These are phyloP conservation scores for Phallus indusiatus DNA, from an alignment of 768 basidiomycete species.

Conservation along the genomic window DNA sequence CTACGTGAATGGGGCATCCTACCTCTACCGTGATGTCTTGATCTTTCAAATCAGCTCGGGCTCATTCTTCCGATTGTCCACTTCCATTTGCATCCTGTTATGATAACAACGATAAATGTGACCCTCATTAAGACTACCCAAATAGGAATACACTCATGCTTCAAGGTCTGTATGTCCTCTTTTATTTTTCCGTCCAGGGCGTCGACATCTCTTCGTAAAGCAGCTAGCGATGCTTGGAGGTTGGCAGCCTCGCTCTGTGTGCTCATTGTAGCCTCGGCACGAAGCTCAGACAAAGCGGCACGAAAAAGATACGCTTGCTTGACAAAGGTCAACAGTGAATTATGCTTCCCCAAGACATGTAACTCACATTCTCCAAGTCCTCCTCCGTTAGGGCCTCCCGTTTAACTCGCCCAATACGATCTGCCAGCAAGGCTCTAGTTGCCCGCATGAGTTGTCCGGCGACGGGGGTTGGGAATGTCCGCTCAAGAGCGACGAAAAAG, in stretches of 20 bases:
- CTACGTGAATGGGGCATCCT: constrained; percentile 12
- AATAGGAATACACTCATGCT: constrained; percentile 70
- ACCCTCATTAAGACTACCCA: background rate
- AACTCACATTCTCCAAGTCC: constrained; percentile 73
- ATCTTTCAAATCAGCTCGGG: constrained; percentile 71
- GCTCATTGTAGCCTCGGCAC: constrained; percentile 74
- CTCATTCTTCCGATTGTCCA: constrained; percentile 87
- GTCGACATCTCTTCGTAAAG: constrained; percentile 82
- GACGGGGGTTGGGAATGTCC: constrained; percentile 62
- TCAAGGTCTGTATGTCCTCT: constrained; percentile 79
- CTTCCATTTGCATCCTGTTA: constrained; percentile 86
- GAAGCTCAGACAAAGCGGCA: constrained; percentile 84
- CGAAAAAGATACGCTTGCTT: constrained; percentile 95
- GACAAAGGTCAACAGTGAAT: constrained; percentile 2
- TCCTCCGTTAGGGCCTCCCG: constrained; percentile 64
- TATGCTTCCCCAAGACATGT: background rate
- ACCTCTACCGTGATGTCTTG: constrained; percentile 84
- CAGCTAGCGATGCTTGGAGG: constrained; percentile 67
- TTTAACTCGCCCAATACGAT: constrained; percentile 61
- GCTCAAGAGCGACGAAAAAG: constrained; percentile 64
- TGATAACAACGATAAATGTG: constrained; percentile 5
- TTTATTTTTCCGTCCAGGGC: constrained; percentile 83
- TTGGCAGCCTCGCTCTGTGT: constrained; percentile 78
- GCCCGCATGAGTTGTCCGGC: constrained; percentile 79
- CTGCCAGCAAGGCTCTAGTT: constrained; percentile 68